These are phyloP conservation scores for Aspergillus fischeri DNA, from an alignment of 2,329 filamentous ascomycete genomes.

Conservation along the genomic window DNA sequence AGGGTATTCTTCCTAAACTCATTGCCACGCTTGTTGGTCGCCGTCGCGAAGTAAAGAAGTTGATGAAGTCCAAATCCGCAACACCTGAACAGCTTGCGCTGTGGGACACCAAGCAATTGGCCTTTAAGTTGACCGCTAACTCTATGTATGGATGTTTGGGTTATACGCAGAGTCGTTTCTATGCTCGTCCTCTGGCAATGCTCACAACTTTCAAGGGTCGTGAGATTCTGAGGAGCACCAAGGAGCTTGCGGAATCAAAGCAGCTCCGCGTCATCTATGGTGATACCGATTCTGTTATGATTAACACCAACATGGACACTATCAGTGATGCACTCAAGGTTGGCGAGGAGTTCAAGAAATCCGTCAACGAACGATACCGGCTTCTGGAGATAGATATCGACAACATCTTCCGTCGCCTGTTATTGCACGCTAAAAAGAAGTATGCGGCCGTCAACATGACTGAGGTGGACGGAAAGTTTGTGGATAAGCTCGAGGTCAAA, in stretches of 20 bases:
- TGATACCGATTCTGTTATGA: constrained; percentile 99
- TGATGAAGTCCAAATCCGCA: constrained; percentile 93
- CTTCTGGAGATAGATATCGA: constrained; percentile 97
- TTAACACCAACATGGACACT: constrained; percentile 96
- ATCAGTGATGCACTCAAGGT: constrained; percentile 86
- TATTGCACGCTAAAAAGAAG: constrained; percentile 98
- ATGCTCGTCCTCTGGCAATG: constrained; percentile 88
- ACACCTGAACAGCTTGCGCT: constrained; percentile 82
- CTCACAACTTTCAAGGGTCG: constrained; percentile 96
- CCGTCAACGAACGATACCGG: constrained; percentile 89
- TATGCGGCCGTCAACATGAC: constrained; percentile 95
- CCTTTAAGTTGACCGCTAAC: constrained; percentile 94
- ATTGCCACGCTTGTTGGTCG: constrained; percentile 89
- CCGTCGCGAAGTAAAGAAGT: constrained; percentile 84
- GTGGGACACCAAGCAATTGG: constrained; percentile 98
- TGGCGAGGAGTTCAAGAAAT: constrained; percentile 88
- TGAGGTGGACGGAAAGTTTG: constrained; percentile 80
- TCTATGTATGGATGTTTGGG: constrained; percentile 99
- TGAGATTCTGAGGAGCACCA: constrained; percentile 94
- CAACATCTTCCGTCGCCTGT: constrained; percentile 87
- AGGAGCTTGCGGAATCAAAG: constrained; percentile 87
- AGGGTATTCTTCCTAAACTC: constrained; percentile 82
- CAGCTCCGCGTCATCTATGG: constrained; percentile 95
- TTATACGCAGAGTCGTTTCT: constrained; percentile 95
- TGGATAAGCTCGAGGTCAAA: constrained; percentile 96